Evolutionary conservation across 257 asterid genomes (phyloP).

Genomic region (Linaria vulgaris): DNA sequence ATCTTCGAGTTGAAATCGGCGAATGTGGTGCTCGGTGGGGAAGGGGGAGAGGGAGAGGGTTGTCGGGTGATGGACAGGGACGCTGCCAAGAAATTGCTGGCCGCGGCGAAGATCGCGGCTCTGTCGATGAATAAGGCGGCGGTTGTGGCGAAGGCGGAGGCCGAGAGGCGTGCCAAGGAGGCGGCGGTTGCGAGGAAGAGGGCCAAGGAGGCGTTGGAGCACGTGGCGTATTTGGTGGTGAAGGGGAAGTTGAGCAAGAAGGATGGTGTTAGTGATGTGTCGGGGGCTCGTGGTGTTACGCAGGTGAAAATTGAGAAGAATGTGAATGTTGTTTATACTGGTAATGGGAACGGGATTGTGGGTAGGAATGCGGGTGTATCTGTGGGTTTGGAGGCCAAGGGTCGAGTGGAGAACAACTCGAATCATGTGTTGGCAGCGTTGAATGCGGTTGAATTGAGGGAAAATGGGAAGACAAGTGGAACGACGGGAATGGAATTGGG

Average conservation of each 20-base stretch:
- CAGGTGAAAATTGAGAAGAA: conserved; percentile 20
- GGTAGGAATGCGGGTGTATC: conserved; percentile 25
- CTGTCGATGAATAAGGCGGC: conserved; percentile 62
- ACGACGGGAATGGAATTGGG: conserved; percentile 16
- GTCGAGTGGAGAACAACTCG: conserved; percentile 39
- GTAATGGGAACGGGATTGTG: conserved; percentile 25
- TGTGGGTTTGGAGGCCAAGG: conserved; percentile 28
- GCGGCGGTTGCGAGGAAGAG: conserved; percentile 69
- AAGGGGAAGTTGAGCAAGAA: conserved; percentile 57
- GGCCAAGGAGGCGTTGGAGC: conserved; percentile 73
- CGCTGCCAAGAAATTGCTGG: conserved; percentile 57
- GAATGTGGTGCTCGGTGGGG: no score
- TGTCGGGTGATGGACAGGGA: conserved; percentile 60
- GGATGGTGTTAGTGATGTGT: conserved; percentile 18
- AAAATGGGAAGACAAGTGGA: conserved; percentile 29
- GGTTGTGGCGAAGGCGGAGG: conserved; percentile 50
- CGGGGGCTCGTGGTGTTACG: background rate
- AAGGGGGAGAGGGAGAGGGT: conserved; percentile 29
- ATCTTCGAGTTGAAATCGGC: conserved; percentile 46
- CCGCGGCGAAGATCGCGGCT: conserved; percentile 73
- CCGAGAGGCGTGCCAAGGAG: conserved; percentile 72
- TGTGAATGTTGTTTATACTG: conserved; percentile 19
- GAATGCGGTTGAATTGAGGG: conserved; percentile 54
- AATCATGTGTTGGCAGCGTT: conserved; percentile 45
- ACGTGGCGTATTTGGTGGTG: conserved; percentile 45